Evolutionary conservation across 176 grass and related monocot species (phyloP).

Genomic region (Paspalum vaginatum): DNA sequence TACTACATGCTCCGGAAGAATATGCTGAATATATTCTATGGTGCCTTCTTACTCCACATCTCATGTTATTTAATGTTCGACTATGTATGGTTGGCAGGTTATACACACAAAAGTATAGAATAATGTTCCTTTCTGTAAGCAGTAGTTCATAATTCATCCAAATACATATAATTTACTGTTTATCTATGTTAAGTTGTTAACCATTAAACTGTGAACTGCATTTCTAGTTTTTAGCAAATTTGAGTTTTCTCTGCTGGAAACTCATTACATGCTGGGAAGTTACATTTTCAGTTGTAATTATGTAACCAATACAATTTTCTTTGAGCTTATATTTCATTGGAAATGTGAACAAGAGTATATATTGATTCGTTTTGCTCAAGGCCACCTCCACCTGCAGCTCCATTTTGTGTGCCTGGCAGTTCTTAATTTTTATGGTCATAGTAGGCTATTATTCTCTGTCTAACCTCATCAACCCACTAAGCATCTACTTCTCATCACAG

Average conservation of each 20-base stretch:
- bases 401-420: constrained; percentile 5
- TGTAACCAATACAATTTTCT: neutral
- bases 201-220: neutral
- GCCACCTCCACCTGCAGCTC: neutral
- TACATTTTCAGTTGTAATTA: neutral
- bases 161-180: neutral
- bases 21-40: constrained; percentile 86
- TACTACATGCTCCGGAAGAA: constrained; percentile 93
- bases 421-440: constrained; percentile 6
- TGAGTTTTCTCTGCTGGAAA: neutral
- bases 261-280: neutral
- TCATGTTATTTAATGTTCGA: constrained; percentile 3
- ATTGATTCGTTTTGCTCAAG: constrained; percentile 21
- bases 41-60: constrained; percentile 44
- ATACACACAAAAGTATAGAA: neutral
- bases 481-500: constrained; percentile 32
- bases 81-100: neutral
- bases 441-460: constrained; percentile 20
- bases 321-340: neutral
- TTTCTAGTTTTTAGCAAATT: neutral
- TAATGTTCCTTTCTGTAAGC: neutral
- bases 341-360: neutral
- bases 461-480: constrained; percentile 36
- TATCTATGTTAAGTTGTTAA: neutral
- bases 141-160: constrained; percentile 15